These are phyloP conservation scores for Cerrena zonata DNA, from an alignment of 1,284 basidiomycete species.

Conservation along the genomic window DNA sequence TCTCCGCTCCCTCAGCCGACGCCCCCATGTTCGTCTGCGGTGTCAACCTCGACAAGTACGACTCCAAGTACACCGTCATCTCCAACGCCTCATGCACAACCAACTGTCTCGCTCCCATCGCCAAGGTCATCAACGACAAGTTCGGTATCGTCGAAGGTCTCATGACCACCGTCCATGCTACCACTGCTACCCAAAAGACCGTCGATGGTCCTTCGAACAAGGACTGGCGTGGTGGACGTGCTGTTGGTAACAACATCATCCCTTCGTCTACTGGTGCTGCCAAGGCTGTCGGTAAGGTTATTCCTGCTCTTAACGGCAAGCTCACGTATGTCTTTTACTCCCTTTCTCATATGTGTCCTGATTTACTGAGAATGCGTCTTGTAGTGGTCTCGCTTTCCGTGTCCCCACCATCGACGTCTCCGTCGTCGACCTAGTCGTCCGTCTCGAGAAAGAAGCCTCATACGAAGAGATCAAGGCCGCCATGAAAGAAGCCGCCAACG, in stretches of 20 bases:
- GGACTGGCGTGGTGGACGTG: constrained; percentile 96
- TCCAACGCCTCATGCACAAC: constrained; percentile 99
- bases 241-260: constrained; percentile 97
- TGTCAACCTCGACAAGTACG: constrained; percentile 94
- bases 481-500: constrained; percentile 79
- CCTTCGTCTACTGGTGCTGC: constrained; percentile 98
- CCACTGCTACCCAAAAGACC: constrained; percentile 98
- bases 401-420: constrained; percentile 96
- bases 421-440: constrained; percentile 95
- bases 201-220: constrained; percentile 94
- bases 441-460: constrained; percentile 79
- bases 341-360: constrained; percentile 2
- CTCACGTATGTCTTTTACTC: constrained; percentile 58
- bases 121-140: constrained; percentile 97
- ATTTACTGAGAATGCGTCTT: constrained; percentile 5
- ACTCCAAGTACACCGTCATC: constrained; percentile 88
- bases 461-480: constrained; percentile 92
- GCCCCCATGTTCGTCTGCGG: constrained; percentile 96
- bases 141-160: constrained; percentile 92
- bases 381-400: constrained; percentile 92
- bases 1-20: constrained; percentile 97
- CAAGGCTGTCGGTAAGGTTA: constrained; percentile 99
- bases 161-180: constrained; percentile 98
- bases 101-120: constrained; percentile 97
- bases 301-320: constrained; percentile 95